phyloP scores from a whole-genome alignment of 768 basidiomycete species.

The Panellus pusillus region DNA sequence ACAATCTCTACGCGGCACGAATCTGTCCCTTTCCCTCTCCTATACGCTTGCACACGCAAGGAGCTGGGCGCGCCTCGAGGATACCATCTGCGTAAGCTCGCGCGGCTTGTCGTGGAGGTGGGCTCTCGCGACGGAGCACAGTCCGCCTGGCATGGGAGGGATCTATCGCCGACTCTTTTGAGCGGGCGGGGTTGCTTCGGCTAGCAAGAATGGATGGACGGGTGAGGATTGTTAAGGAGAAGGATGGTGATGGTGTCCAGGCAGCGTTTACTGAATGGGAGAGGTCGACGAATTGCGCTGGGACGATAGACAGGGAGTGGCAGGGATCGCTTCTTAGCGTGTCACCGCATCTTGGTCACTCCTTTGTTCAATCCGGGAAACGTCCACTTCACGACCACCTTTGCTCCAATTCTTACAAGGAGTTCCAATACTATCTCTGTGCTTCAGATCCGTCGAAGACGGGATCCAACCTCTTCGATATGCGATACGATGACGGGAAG shows the following conservation, averaged over 20 bases:
- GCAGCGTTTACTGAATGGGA: conserved; percentile 18
- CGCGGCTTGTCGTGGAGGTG: conserved; percentile 15
- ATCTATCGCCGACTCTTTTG: background rate
- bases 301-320: conserved; percentile 11
- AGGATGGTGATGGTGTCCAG: conserved; percentile 17
- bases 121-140: conserved; percentile 6
- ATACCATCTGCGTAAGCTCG: conserved; percentile 11
- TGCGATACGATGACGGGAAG: conserved; percentile 14
- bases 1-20: conserved; percentile 10
- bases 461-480: conserved; percentile 3
- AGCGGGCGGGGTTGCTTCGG: conserved; percentile 6
- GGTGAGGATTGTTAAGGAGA: conserved; percentile 11
- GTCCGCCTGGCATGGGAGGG: conserved; percentile 2
- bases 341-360: no score
- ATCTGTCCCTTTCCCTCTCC: conserved; percentile 8
- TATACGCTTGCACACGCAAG: conserved; percentile 5
- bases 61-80: conserved; percentile 16
- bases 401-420: conserved; percentile 10
- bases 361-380: conserved; percentile 15
- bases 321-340: conserved; percentile 4
- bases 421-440: background rate
- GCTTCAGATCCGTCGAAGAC: background rate
- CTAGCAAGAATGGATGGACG: conserved; percentile 14
- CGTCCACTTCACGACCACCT: conserved; percentile 15
- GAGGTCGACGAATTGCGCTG: conserved; percentile 12